Evolutionary conservation across 495 filamentous ascomycete species (phyloP), one percentile per base, ranked within the genome.

Genomic region (Viridothelium virens): DNA sequence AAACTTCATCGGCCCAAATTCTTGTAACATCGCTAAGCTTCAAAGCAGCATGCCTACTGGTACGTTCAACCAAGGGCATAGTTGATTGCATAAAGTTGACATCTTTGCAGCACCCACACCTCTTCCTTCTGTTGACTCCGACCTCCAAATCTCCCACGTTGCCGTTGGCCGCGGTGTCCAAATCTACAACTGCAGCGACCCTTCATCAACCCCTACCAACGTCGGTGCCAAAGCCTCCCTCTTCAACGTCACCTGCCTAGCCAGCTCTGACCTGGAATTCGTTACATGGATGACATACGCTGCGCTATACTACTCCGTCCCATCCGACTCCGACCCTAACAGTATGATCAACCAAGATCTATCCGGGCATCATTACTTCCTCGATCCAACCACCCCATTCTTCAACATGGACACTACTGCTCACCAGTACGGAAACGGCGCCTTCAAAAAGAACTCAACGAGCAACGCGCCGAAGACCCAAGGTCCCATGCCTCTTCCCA

Each of bases 121-220:
- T 50, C 80, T 94, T 6, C 85, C 87, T 7, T 64, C 81, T 47
- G 84, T 85, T 14, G 77, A 80, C 18, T 67, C 79, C 9, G 88
- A 85, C 63, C 77, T 90, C 14, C 76, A 64, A 0, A 79, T 91
- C 38, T 84, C 82, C 73, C 90, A 94, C 73, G 87, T 96, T 38
- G 91, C 86, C 71, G 79, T 97, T 62, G 93, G 93, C 71, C 87
- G 90, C 41, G 93, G 93, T 46, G 92, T 87, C 11, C 84, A 97
- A 79, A 96, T 97, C 82, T 97, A 96, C 77, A 92, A 91, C 66
- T 97, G 93, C 80, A 79, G 83, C 44, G 73, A 81, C 39, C 77
- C 78, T 63, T 82, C 84, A 69, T 72, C 77, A 0, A 65, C 67
- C 1, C 93, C 93, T n/a, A 74, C 73, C 3, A 76, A 85, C 18